phyloP scores from a whole-genome alignment of 495 filamentous ascomycete genomes.

The Jackrogersella minutella region DNA sequence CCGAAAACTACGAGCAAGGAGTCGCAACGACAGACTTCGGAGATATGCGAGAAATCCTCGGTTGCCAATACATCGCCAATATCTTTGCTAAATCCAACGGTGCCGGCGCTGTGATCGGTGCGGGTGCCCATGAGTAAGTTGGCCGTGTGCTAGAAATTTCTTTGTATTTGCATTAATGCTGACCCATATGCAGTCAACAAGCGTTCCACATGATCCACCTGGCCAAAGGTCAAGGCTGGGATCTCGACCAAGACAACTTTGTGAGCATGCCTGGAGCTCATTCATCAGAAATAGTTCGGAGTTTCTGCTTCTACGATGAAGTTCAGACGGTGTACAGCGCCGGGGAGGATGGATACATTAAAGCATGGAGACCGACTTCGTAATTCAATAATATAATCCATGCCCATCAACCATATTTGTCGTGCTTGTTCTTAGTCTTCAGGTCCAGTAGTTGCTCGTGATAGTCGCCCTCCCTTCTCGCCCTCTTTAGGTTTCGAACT shows the following conservation, averaged over 20 bases:
- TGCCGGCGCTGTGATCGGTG: slow-evolving; percentile 66
- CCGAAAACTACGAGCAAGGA: slow-evolving; percentile 65
- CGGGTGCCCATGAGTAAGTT: slow-evolving; percentile 66
- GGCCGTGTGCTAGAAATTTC: background rate
- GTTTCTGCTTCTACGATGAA: slow-evolving; percentile 77
- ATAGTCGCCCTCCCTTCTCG: slow-evolving; percentile 86
- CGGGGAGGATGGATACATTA: slow-evolving; percentile 81
- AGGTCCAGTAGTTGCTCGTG: slow-evolving; percentile 89
- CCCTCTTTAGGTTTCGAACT: slow-evolving; percentile 81
- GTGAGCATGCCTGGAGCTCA: slow-evolving; percentile 79
- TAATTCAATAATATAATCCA: slow-evolving; percentile 11
- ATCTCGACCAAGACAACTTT: slow-evolving; percentile 64
- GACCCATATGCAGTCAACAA: slow-evolving; percentile 59
- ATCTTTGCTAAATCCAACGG: slow-evolving; percentile 64
- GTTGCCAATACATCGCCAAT: slow-evolving; percentile 85
- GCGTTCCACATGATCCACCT: slow-evolving; percentile 74
- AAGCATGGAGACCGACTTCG: slow-evolving; percentile 62
- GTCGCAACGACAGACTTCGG: slow-evolving; percentile 70
- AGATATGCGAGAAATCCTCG: slow-evolving; percentile 74
- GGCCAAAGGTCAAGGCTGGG: slow-evolving; percentile 64
- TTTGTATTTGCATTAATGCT: slow-evolving; percentile 24
- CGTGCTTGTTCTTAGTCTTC: slow-evolving; percentile 94
- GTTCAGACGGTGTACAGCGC: slow-evolving; percentile 75
- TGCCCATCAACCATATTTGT: slow-evolving; percentile 71
- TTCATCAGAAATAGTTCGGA: slow-evolving; percentile 82